Evolutionary conservation across 306 rosid genomes (phyloP).

Genomic region (Betula pendula): DNA sequence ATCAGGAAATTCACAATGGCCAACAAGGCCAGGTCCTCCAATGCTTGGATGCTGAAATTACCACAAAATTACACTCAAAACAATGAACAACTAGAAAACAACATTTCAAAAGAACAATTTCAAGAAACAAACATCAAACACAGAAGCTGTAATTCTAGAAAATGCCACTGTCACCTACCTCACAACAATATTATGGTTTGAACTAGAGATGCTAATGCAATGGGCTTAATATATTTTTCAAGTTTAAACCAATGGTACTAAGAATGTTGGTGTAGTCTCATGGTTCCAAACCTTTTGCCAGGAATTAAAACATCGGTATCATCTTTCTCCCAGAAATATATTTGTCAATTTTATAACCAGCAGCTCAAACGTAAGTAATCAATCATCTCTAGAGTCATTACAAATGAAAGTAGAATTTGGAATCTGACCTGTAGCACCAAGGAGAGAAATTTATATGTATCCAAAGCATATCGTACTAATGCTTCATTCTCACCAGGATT

Average conservation of each 20-base stretch:
- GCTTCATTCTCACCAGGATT: conserved; percentile 99
- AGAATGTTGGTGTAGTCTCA: not conserved
- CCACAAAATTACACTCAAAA: conserved; percentile 24
- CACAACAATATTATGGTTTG: not conserved
- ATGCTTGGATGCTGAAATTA: conserved; percentile 73
- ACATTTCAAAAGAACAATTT: not conserved
- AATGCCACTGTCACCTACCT: not conserved
- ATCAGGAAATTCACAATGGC: conserved; percentile 70
- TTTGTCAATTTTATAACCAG: conserved; percentile 7
- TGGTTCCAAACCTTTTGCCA: not conserved
- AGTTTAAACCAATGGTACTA: not conserved
- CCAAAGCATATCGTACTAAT: conserved; percentile 90
- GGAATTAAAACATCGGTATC: not conserved
- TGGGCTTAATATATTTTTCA: not conserved
- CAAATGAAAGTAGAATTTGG: conserved; percentile 18
- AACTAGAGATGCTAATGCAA: not conserved
- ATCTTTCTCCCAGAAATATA: conserved; percentile 13
- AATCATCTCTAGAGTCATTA: conserved; percentile 22
- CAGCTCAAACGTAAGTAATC: conserved; percentile 12
- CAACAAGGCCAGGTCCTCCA: conserved; percentile 96
- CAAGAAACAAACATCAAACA: too few species aligned
- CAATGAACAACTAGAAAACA: not conserved
- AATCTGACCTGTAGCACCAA: conserved; percentile 80
- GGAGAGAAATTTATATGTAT: conserved; percentile 70
- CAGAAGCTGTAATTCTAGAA: not conserved